Conservation (phyloP, 2,329 filamentous ascomycete species). For the Didymella pinodella region DNA sequence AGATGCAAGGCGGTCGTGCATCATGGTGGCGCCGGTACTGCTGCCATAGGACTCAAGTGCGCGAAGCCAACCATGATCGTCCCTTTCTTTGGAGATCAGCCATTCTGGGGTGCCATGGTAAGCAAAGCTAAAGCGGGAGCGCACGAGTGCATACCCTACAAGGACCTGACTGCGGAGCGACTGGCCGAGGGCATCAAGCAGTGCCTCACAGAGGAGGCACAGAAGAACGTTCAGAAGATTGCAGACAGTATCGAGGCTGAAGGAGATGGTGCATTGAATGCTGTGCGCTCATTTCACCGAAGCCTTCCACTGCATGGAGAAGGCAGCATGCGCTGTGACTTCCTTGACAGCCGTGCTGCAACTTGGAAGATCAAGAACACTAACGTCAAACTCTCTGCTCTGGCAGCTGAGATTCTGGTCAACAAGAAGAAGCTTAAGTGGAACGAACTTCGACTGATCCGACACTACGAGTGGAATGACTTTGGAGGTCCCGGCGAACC, state of each 20-base stretch:
- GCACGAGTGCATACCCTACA: constrained; percentile 70
- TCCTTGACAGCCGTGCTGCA: constrained; percentile 69
- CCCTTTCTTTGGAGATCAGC: constrained; percentile 81
- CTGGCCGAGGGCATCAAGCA: constrained; percentile 75
- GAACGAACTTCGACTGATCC: constrained; percentile 68
- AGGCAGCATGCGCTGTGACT: constrained; percentile 67
- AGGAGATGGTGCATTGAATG: constrained; percentile 74
- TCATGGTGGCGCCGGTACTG: constrained; percentile 80
- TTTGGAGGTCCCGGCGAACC: constrained; percentile 79
- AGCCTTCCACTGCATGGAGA: constrained; percentile 60
- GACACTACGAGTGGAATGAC: constrained; percentile 78
- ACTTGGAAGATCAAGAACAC: constrained; percentile 72
- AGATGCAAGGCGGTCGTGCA: constrained; percentile 72
- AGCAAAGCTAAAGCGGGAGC: constrained; percentile 70
- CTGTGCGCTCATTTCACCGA: constrained; percentile 71
- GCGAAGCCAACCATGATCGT: constrained; percentile 78
- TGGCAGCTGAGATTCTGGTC: constrained; percentile 72
- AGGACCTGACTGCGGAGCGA: constrained; percentile 68
- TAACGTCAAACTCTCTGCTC: constrained; percentile 65
- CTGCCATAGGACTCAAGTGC: constrained; percentile 75
- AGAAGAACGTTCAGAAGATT: constrained; percentile 65
- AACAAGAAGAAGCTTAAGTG: constrained; percentile 68
- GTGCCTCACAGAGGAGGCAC: constrained; percentile 69
- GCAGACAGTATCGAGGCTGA: constrained; percentile 67
- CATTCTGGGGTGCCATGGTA: constrained; percentile 79